Conservation (phyloP, 148 eudicot genomes). For the Pharnaceum exiguum region DNA sequence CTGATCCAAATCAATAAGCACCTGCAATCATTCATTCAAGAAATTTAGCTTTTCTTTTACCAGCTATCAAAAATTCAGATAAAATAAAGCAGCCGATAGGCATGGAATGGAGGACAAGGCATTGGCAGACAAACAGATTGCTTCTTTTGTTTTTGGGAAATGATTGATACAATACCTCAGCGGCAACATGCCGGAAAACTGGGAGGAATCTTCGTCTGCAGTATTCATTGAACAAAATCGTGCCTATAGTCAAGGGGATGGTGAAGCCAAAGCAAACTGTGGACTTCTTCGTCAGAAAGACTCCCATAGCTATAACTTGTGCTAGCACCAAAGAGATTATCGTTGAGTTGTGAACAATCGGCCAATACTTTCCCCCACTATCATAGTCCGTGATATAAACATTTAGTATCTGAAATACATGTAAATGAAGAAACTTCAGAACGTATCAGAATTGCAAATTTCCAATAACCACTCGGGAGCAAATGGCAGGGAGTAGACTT, state of each 20-base stretch:
- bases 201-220: constrained; percentile 77
- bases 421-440: neutral
- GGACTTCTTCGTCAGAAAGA: constrained; percentile 50
- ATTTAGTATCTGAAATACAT: constrained; percentile 69
- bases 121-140: neutral
- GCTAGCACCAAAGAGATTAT: constrained; percentile 73
- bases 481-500: too few relatives aligned
- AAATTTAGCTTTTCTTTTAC: neutral
- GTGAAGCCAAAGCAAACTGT: constrained; percentile 54
- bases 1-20: constrained; percentile 77
- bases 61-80: neutral
- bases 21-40: constrained; percentile 29
- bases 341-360: constrained; percentile 59
- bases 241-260: constrained; percentile 44
- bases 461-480: too few relatives aligned
- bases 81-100: neutral
- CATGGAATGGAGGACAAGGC: neutral
- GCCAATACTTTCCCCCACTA: constrained; percentile 91
- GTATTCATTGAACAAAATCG: constrained; percentile 68
- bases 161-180: constrained; percentile 44
- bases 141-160: neutral
- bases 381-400: constrained; percentile 72
- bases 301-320: constrained; percentile 60
- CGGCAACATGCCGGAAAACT: constrained; percentile 39
- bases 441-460: neutral